A percentile compares a stretch with the other conserved stretches of the same genome.
Conservation (phyloP, 2,329 filamentous ascomycete species). For the Penicillium sp. region DNA sequence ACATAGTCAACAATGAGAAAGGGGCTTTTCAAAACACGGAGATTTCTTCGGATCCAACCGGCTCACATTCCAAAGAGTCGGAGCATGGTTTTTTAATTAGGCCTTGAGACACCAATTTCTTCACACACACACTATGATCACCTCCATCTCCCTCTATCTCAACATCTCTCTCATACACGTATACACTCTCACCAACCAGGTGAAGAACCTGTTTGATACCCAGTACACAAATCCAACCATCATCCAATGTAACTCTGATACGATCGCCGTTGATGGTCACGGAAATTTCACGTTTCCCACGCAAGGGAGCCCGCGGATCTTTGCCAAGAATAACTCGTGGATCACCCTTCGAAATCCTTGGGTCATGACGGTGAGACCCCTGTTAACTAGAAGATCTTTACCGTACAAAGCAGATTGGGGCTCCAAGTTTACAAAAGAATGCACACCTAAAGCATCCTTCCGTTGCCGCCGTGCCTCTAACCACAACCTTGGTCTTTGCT, state of each 20-base stretch:
- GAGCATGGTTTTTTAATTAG: background rate
- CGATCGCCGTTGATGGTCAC: constrained; percentile 1
- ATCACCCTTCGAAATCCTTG: constrained; percentile 2
- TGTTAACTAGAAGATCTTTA: background rate
- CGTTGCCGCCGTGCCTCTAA: background rate
- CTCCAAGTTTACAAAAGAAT: constrained; percentile 3
- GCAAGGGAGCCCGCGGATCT: background rate
- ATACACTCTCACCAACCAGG: background rate
- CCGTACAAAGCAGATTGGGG: background rate
- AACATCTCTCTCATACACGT: background rate
- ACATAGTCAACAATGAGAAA: background rate
- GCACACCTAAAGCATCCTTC: background rate
- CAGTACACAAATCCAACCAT: background rate
- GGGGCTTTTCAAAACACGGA: background rate
- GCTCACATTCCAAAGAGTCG: background rate
- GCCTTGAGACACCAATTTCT: background rate
- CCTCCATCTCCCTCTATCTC: background rate
- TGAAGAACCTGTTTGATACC: background rate
- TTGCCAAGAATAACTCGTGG: constrained; percentile 3
- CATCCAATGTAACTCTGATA: constrained; percentile 5
- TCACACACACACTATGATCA: background rate
- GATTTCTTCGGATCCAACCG: background rate
- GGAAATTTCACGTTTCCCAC: constrained; percentile 2
- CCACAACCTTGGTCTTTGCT: background rate
- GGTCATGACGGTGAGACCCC: constrained; percentile 4